Conservation (phyloP, 257 asterid genomes). For the Penstemon newberryi region DNA sequence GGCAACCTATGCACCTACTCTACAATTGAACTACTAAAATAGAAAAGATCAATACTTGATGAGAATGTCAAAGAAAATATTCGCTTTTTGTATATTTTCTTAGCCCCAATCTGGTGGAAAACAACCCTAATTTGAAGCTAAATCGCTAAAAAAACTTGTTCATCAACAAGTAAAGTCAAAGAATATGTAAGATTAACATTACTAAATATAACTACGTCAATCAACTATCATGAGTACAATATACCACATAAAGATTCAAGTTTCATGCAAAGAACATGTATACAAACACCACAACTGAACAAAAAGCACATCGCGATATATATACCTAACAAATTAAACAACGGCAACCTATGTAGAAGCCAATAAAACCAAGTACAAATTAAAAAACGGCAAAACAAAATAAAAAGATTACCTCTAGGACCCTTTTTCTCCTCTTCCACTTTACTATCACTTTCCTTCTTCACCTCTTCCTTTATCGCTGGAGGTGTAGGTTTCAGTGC, state of each 20-base stretch:
- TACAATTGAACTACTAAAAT: too few species aligned
- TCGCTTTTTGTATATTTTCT: too few species aligned
- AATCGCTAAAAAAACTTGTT: too few species aligned
- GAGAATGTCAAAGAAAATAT: too few species aligned
- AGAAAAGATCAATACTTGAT: too few species aligned
- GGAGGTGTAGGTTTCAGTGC: conserved; percentile 2
- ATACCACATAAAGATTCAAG: background rate
- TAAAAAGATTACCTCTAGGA: conserved; percentile 40
- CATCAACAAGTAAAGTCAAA: too few species aligned
- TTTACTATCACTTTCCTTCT: conserved; percentile 1
- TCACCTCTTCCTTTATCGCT: conserved; percentile 14
- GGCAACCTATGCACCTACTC: too few species aligned
- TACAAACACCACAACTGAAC: background rate
- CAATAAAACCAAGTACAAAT: background rate
- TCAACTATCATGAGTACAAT: too few species aligned
- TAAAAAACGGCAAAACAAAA: background rate
- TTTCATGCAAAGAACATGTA: background rate
- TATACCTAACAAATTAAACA: background rate
- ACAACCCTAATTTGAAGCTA: too few species aligned
- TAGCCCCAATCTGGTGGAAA: too few species aligned
- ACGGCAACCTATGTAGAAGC: background rate
- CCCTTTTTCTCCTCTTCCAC: conserved; percentile 50
- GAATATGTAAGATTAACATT: too few species aligned
- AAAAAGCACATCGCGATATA: background rate
- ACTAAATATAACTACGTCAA: too few species aligned